These are phyloP conservation scores for Hypomyces rosellus DNA, from an alignment of 2,329 filamentous ascomycete genomes.

Conservation along the genomic window DNA sequence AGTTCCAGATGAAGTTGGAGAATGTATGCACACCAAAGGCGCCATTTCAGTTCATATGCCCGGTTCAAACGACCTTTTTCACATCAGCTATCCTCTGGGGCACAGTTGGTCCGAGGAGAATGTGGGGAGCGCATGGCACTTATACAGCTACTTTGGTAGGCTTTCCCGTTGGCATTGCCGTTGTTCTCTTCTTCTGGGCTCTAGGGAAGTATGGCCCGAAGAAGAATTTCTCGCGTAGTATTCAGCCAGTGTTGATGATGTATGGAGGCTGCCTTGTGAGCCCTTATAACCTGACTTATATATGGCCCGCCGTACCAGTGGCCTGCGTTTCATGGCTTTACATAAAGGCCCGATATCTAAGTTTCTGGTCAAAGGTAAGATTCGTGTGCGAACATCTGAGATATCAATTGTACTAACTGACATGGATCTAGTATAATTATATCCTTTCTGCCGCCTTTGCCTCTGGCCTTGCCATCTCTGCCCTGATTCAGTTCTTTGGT, in stretches of 20 bases:
- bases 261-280: conserved; percentile 34
- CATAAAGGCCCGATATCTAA: conserved; percentile 37
- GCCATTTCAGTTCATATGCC: conserved; percentile 2
- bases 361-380: conserved; percentile 40
- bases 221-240: conserved; percentile 30
- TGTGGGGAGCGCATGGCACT: conserved; percentile 28
- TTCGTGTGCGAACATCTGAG: neutral
- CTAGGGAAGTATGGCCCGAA: conserved; percentile 15
- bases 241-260: conserved; percentile 37
- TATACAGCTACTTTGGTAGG: conserved; percentile 30
- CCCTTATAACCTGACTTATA: conserved; percentile 40
- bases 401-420: too few relatives aligned
- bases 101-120: conserved; percentile 29
- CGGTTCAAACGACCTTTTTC: conserved; percentile 9
- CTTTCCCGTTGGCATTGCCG: conserved; percentile 31
- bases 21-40: conserved; percentile 28
- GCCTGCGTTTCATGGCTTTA: conserved; percentile 44
- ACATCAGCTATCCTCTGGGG: conserved; percentile 35
- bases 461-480: conserved; percentile 34
- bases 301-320: conserved; percentile 41
- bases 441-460: conserved; percentile 38
- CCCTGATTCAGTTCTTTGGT: conserved; percentile 38
- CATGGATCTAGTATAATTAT: conserved; percentile 24
- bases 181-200: conserved; percentile 30
- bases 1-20: conserved; percentile 23